Percentiles rank a stretch among this genome's conserved stretches.
phyloP scores from a whole-genome alignment of 768 basidiomycete genomes.

The Cystofilobasidium macerans region DNA sequence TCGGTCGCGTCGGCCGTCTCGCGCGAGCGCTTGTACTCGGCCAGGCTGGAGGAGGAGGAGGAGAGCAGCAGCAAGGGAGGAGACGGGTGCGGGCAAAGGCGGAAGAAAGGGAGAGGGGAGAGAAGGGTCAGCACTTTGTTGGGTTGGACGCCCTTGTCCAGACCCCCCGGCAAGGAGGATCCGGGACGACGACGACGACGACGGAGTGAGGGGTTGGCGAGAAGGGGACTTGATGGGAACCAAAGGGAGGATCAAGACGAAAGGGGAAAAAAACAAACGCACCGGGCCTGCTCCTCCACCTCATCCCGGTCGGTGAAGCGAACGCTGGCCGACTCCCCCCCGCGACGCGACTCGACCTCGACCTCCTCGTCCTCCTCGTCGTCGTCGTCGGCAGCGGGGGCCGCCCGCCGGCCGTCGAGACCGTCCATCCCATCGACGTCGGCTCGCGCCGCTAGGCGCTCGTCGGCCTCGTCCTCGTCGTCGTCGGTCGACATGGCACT shows the following conservation, averaged over 20 bases:
- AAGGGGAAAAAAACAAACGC: conserved; percentile 33
- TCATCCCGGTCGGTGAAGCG: conserved; percentile 65
- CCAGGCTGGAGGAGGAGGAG: conserved; percentile 46
- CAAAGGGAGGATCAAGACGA: too few relatives aligned
- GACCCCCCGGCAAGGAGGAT: too few relatives aligned
- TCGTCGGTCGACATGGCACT: conserved; percentile 34
- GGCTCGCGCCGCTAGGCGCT: conserved; percentile 34
- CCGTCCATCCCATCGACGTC: conserved; percentile 34
- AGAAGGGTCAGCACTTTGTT: too few relatives aligned
- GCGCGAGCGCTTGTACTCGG: conserved; percentile 40
- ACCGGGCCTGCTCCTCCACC: conserved; percentile 83
- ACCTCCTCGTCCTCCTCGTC: conserved; percentile 37
- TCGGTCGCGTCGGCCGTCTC: conserved; percentile 70
- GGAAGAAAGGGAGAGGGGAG: too few relatives aligned
- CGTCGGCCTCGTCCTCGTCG: conserved; percentile 29
- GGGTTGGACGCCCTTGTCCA: too few relatives aligned
- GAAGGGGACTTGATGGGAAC: too few relatives aligned
- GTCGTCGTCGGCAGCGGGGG: too few relatives aligned
- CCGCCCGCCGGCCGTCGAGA: conserved; percentile 35
- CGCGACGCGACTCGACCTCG: conserved; percentile 44
- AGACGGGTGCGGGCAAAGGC: too few relatives aligned
- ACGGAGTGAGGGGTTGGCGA: too few relatives aligned
- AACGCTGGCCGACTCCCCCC: conserved; percentile 40
- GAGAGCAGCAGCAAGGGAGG: not conserved
- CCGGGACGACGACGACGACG: too few relatives aligned